phyloP scores from a whole-genome alignment of 768 basidiomycete species.

The Pulveroboletus frians region DNA sequence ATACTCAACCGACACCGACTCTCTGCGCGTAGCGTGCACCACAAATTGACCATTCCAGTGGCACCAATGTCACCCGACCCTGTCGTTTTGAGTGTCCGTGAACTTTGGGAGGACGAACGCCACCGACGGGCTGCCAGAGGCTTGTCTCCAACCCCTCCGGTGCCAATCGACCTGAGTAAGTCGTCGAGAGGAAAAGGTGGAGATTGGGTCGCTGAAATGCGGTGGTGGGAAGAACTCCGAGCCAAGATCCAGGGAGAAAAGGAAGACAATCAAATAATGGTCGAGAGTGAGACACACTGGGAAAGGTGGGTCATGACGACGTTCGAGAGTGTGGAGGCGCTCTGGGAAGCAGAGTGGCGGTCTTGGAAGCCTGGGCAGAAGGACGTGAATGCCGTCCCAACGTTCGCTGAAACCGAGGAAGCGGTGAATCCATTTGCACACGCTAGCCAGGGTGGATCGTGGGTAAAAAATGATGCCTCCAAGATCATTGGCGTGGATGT shows the following conservation, averaged over 20 bases:
- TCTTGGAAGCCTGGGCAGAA: constrained; percentile 47
- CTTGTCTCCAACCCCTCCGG: constrained; percentile 63
- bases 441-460: constrained; percentile 14
- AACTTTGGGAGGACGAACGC: constrained; percentile 97
- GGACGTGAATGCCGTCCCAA: constrained; percentile 10
- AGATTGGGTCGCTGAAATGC: constrained; percentile 67
- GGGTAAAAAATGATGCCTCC: not conserved
- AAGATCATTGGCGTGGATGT: constrained; percentile 24
- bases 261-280: constrained; percentile 20
- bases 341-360: constrained; percentile 67
- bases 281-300: constrained; percentile 42
- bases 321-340: constrained; percentile 84
- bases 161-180: constrained; percentile 68
- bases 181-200: constrained; percentile 51
- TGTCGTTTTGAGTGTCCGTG: constrained; percentile 81
- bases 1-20: constrained; percentile 81
- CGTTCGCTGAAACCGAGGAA: constrained; percentile 15
- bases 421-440: constrained; percentile 24
- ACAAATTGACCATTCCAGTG: constrained; percentile 58
- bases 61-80: constrained; percentile 55
- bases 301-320: constrained; percentile 77
- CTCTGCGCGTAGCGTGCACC: constrained; percentile 57
- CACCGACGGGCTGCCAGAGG: constrained; percentile 62
- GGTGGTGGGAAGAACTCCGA: constrained; percentile 71
- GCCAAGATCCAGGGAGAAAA: constrained; percentile 52